A percentile compares a stretch with the other conserved stretches of the same genome.
These are phyloP conservation scores for Sphaerobolus stellatus DNA, from an alignment of 1,284 basidiomycete species.

Conservation along the genomic window DNA sequence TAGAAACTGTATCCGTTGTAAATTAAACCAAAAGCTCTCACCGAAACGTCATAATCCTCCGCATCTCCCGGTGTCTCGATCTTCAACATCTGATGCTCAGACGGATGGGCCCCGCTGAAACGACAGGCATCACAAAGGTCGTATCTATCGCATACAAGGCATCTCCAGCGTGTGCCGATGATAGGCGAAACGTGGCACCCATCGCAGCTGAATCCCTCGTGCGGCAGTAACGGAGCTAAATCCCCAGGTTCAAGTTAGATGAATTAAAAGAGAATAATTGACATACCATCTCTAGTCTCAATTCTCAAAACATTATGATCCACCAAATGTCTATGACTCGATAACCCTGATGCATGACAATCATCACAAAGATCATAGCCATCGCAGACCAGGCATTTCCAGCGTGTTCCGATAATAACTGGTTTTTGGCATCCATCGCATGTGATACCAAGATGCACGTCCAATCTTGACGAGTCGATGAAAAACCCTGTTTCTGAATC, in stretches of 20 bases:
- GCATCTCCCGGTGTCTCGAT: slow-evolving; percentile 18
- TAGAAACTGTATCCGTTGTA: neutral
- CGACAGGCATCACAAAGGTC: slow-evolving; percentile 22
- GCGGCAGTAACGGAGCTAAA: neutral
- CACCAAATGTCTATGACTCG: slow-evolving; percentile 3
- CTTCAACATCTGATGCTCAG: slow-evolving; percentile 18
- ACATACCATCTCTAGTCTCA: slow-evolving; percentile 18
- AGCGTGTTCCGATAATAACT: slow-evolving; percentile 15
- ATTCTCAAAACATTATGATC: slow-evolving; percentile 18
- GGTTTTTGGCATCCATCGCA: slow-evolving; percentile 2
- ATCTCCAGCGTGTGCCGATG: slow-evolving; percentile 17
- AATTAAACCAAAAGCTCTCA: slow-evolving; percentile 5
- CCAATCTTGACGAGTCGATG: neutral
- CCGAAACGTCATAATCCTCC: slow-evolving; percentile 6
- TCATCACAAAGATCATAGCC: slow-evolving; percentile 19
- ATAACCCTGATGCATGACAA: slow-evolving; percentile 14
- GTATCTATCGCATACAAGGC: slow-evolving; percentile 15
- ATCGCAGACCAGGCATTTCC: slow-evolving; percentile 18
- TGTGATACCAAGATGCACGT: neutral
- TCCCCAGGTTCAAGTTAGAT: neutral
- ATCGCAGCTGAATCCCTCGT: slow-evolving; percentile 1
- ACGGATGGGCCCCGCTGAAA: slow-evolving; percentile 14
- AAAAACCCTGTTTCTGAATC: neutral
- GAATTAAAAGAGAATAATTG: neutral
- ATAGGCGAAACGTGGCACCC: slow-evolving; percentile 9